Base-by-base conservation (phyloP, 805 yeast species). In the Sugiyamaella smithiae region DNA sequence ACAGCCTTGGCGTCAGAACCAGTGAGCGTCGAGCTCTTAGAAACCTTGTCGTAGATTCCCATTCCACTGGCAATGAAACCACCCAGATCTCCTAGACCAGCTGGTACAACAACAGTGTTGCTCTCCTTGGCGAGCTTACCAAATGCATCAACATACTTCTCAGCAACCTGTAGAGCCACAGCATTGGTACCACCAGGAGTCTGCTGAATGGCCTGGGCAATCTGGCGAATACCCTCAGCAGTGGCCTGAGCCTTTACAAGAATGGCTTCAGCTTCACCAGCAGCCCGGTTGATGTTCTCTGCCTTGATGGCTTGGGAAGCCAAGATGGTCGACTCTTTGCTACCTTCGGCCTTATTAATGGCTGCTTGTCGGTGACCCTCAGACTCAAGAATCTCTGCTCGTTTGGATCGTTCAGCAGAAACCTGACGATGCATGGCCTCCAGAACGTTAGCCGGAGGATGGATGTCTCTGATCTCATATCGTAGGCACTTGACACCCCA, bases 401-500 rank as follows among this genome's bases (percentile, higher is more conserved):
- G 74, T 65, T 88, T 88, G 45, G 89, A 81, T 57, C 96, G 73
- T 66, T 88, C 95, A 40, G 95, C 93, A 51, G 84, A 77, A 20
- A 88, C 96, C 67, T 85, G 95, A 63, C 91, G 78, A 67, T 87
- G 95, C 96, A 87, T 88, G 23, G 95, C 93, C 59, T 84, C 90
- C 58, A 87, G 77, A 8, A 87, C 95, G 57, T 85, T 85, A 31
- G 76, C 75, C 2, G 96, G 96, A 1, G 95, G 96, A 63, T 87
- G 89, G 51, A 87, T 87, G 63, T 87, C 96, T 61, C 89, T 78
- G 67, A 87, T 86, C 66, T 87, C 96, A 66, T 88, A 86, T 61
- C 96, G 77, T 53, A 87, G 71, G 62, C 95, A 88, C 60, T 78
- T 76, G 49, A 87, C 82, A 48, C 96, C 96, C 96, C 96, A 87